Evolutionary conservation across 192 early-diverging fungal genomes (phyloP), one percentile per base, ranked within the genome.

Genomic region (Backusella tuberculispora): DNA sequence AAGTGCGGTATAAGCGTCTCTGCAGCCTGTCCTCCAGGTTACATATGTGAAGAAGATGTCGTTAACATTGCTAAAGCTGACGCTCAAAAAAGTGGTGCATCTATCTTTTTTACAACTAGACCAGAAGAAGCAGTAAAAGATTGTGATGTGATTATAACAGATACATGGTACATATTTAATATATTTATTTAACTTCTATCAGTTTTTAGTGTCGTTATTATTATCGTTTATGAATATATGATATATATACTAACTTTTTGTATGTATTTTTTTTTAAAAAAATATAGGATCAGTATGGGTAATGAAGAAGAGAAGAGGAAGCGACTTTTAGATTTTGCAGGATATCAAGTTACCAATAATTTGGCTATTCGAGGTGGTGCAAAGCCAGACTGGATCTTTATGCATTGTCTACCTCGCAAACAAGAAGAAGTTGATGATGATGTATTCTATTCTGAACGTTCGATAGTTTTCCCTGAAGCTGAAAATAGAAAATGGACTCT

Each of bases 401-500:
- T 99, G 93, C 98, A 99, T 83, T 99, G 98, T 78, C 73, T 99
- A 71, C 98, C 98, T 2, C 87, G 98, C 13, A 99, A 99, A 84
- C 86, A 81, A 6, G 95, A 99, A 74, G 98, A 99, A 82, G 98
- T 99, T 38, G 92, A 95, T 63, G 98, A 99, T 78, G 94, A 96
- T 76, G 93, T 99, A 41, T 97, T 98, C 79, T 95, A 95, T 72
- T 92, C 91, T 26, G 84, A 90, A 19, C 91, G 92, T 68, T 99
- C 98, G 6, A 85, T 98, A n/a, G 96, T 98, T 29, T 99, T 95
- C 85, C 91, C 89, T 70, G 96, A 99, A 78, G 98, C 96, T 5
- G 97, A 99, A 84, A 98, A 99, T 87, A 89, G 97, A 77, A 98
- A 99, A 80, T 97, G 95, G 90, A 98, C 97, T 4, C 96, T 96